Evolutionary conservation across 2,329 filamentous ascomycete genomes (phyloP).

Genomic region (Penicillium fuscoglaucum): DNA sequence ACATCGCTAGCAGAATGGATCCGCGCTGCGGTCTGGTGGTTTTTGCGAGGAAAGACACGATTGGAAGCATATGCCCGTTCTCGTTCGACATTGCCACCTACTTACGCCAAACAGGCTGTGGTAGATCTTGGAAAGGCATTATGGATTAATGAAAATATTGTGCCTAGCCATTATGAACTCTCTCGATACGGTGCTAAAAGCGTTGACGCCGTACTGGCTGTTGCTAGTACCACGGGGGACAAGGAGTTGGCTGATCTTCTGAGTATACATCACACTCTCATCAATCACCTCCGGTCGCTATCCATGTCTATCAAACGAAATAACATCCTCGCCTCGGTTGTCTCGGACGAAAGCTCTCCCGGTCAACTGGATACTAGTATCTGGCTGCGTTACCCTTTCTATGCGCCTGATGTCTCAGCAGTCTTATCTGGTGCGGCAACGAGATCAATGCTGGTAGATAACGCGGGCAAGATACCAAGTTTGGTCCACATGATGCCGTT

Average conservation of each 20-base stretch:
- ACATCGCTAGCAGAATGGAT: slow-evolving; percentile 68
- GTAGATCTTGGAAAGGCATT: slow-evolving; percentile 81
- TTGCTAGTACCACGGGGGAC: slow-evolving; percentile 49
- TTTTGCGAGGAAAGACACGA: slow-evolving; percentile 73
- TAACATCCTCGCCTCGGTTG: slow-evolving; percentile 66
- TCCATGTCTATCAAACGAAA: slow-evolving; percentile 82
- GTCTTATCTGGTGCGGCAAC: slow-evolving; percentile 63
- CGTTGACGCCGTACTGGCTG: slow-evolving; percentile 42
- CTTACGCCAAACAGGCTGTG: slow-evolving; percentile 69
- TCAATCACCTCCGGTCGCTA: slow-evolving; percentile 69
- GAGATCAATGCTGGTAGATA: slow-evolving; percentile 48
- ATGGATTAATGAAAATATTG: slow-evolving; percentile 64
- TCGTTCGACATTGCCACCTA: slow-evolving; percentile 45
- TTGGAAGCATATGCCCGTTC: slow-evolving; percentile 72
- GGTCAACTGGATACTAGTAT: slow-evolving; percentile 79
- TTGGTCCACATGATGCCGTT: slow-evolving; percentile 72
- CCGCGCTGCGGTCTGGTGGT: slow-evolving; percentile 83
- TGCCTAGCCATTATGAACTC: slow-evolving; percentile 43
- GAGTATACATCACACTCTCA: slow-evolving; percentile 55
- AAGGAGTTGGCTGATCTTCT: slow-evolving; percentile 48
- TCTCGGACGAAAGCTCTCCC: slow-evolving; percentile 65
- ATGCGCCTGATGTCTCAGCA: slow-evolving; percentile 70
- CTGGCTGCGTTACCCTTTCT: slow-evolving; percentile 74
- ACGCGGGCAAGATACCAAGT: slow-evolving; percentile 47
- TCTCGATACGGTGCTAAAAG: slow-evolving; percentile 41